A percentile compares a stretch with the other conserved stretches of the same genome.
These are phyloP conservation scores for Corylus avellana DNA, from an alignment of 306 rosid genomes.

Conservation along the genomic window DNA sequence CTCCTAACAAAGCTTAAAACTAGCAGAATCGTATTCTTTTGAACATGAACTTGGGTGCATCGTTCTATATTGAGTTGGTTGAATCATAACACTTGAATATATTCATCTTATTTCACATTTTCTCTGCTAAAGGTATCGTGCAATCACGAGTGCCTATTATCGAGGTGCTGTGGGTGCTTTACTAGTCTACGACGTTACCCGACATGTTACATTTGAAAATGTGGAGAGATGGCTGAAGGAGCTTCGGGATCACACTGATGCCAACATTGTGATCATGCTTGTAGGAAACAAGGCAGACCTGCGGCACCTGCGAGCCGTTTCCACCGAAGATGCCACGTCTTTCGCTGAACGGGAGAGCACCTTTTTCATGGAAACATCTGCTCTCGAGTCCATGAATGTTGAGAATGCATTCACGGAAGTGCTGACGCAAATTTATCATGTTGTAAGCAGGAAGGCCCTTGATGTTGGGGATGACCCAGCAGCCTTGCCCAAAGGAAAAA, in stretches of 20 bases:
- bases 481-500: constrained; percentile 69
- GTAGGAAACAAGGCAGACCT: constrained; percentile 82
- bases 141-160: constrained; percentile 81
- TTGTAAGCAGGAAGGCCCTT: constrained; percentile 71
- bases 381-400: constrained; percentile 74
- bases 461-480: constrained; percentile 79
- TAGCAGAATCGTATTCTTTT: constrained; percentile 1
- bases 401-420: constrained; percentile 76
- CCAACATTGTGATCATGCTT: constrained; percentile 74
- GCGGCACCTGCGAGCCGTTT: constrained; percentile 70
- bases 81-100: not conserved
- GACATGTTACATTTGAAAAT: constrained; percentile 75
- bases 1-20: not conserved
- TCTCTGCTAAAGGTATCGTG: constrained; percentile 61
- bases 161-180: constrained; percentile 87
- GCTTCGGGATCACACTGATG: constrained; percentile 83
- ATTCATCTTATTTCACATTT: constrained; percentile 16
- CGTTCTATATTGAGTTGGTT: not conserved
- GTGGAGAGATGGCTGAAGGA: constrained; percentile 90
- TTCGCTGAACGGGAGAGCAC: constrained; percentile 66
- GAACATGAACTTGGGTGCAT: constrained; percentile 4
- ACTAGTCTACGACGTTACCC: constrained; percentile 79
- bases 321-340: constrained; percentile 56
- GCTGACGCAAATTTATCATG: constrained; percentile 58
- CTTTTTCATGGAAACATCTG: constrained; percentile 81